Evolutionary conservation across 1,284 basidiomycete genomes (phyloP).

Genomic region (Termitomyces sp.): DNA sequence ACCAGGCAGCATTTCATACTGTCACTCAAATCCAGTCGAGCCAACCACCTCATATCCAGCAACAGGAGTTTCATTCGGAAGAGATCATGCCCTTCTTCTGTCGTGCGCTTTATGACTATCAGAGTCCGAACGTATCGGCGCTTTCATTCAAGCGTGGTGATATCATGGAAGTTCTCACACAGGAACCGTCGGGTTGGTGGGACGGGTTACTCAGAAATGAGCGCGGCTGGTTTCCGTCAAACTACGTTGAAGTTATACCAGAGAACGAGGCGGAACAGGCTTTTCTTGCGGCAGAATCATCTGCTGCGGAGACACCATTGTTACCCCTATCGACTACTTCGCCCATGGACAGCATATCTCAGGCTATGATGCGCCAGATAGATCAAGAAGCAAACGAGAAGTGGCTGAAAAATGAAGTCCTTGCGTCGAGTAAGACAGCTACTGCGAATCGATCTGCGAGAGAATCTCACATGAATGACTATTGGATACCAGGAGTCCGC

Average conservation of each 20-base stretch:
- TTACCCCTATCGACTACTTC: constrained; percentile 20
- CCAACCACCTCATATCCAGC: constrained; percentile 2
- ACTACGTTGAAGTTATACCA: constrained; percentile 81
- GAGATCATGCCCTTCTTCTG: constrained; percentile 78
- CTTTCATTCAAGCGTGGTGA: constrained; percentile 85
- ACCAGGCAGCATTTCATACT: constrained; percentile 2
- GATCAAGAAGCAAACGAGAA: constrained; percentile 36
- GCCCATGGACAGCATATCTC: constrained; percentile 45
- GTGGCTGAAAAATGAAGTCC: constrained; percentile 41
- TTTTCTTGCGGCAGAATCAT: constrained; percentile 45
- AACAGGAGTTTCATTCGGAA: constrained; percentile 30
- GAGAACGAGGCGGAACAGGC: constrained; percentile 74
- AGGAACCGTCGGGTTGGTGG: constrained; percentile 97
- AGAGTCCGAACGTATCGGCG: constrained; percentile 79
- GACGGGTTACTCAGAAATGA: constrained; percentile 87
- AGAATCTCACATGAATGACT: constrained; percentile 54
- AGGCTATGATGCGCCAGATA: constrained; percentile 38
- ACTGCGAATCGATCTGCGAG: constrained; percentile 21
- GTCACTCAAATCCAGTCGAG: not conserved
- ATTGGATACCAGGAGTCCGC: constrained; percentile 75
- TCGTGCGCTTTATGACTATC: constrained; percentile 89
- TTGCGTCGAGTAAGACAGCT: constrained; percentile 23
- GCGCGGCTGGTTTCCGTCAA: constrained; percentile 97
- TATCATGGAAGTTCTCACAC: constrained; percentile 90
- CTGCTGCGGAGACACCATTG: constrained; percentile 24